Conservation (phyloP, 495 filamentous ascomycete genomes). For the Hypomontagnella monticulosa region DNA sequence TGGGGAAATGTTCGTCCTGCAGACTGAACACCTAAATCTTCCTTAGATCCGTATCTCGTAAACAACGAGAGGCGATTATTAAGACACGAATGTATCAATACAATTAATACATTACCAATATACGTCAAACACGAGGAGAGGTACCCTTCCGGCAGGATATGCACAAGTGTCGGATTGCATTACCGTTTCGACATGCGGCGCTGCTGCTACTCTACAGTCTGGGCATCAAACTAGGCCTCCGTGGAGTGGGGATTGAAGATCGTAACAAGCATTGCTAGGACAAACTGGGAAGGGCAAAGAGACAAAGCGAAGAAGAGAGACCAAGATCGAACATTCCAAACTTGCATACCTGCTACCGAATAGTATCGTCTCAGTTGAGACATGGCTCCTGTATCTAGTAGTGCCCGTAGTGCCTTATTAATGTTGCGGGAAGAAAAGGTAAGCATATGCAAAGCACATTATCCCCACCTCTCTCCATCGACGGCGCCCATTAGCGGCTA, state of each 20-base stretch:
- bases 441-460: conserved; percentile 27
- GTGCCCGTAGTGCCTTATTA: conserved; percentile 21
- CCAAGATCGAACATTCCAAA: conserved; percentile 11
- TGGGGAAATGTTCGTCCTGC: background rate
- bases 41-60: too few species aligned
- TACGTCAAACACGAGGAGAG: conserved; percentile 17
- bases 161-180: conserved; percentile 2
- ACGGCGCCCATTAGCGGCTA: conserved; percentile 17
- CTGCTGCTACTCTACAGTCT: conserved; percentile 27
- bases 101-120: conserved; percentile 22
- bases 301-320: background rate
- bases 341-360: conserved; percentile 3
- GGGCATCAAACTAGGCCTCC: background rate
- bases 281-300: background rate
- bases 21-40: too few species aligned
- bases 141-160: conserved; percentile 25
- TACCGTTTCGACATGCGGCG: conserved; percentile 27
- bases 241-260: conserved; percentile 27
- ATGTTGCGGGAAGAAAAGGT: conserved; percentile 25
- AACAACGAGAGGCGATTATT: background rate
- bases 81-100: conserved; percentile 12
- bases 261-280: conserved; percentile 9
- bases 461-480: conserved; percentile 27
- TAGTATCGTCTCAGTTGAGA: conserved; percentile 16
- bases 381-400: background rate